Evolutionary conservation across 108 stramenopile genomes (phyloP), one percentile per base, ranked within the genome.

Genomic region (Fragilariopsis cylindrus): DNA sequence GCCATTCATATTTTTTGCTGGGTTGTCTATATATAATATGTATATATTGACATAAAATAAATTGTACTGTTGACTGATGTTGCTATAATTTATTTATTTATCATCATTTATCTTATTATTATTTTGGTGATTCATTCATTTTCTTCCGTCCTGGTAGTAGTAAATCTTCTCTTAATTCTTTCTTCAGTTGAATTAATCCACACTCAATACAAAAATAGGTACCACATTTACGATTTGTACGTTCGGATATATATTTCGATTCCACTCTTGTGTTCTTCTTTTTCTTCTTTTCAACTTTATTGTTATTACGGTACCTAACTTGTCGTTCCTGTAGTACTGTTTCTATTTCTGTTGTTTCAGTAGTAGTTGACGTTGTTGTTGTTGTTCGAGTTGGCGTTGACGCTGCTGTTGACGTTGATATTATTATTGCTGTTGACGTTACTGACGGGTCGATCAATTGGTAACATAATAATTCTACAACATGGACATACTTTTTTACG

Each of bases 391-490:
- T 65, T 15, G 0, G 44, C 42, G 8, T 65, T 46, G 65, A 5
- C 44, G 15, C 46, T 15, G 7, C 0, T 4, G 15, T 57, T 45
- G 57, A 12, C 1, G 12, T 66, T n/a, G 49, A 54, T 42, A 12
- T 57, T 57, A n/a, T 48, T 73, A 21, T 0, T 63, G 58, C 56
- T 45, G 9, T 50, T 63, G 13, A 12, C 11, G 13, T 9, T 41
- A 5, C 1, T 49, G 7, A 8, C 11, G 65, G 65, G 30, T 54
- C 72, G 67, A 73, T 86, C 85, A 5, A 82, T 68, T 9, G 79
- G 79, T 41, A 86, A 46, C 15, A 82, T 49, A 18, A 73, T 65
- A 30, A 66, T 65, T 19, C 85, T 82, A 73, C 85, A 86, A 52
- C 53, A 81, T 5, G 85, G 85, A 63, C 85, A 86, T 15, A 40